A percentile compares a stretch with the other conserved stretches of the same genome.
Evolutionary conservation across 352 stramenopile species (phyloP).

Genomic region (Phytophthora multivora): DNA sequence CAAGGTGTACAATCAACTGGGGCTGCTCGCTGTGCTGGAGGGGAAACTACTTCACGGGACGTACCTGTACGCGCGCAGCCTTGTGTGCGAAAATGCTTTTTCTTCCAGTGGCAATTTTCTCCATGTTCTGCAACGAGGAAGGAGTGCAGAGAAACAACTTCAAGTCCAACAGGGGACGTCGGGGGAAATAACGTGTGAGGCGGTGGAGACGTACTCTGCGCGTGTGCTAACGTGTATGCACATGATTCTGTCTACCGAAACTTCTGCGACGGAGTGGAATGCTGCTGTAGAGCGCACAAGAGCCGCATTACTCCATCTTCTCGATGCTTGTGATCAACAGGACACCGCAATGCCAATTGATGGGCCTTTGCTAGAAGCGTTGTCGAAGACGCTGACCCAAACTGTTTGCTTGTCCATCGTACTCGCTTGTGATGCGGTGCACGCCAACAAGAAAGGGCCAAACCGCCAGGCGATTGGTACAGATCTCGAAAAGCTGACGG

Average conservation of each 20-base stretch:
- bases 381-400: conserved; percentile 30
- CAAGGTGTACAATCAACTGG: conserved; percentile 70
- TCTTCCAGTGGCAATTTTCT: conserved; percentile 41
- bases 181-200: conserved; percentile 7
- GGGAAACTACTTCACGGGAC: conserved; percentile 37
- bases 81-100: conserved; percentile 51
- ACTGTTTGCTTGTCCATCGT: conserved; percentile 40
- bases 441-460: background rate
- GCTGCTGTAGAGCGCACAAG: conserved; percentile 13
- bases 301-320: conserved; percentile 16
- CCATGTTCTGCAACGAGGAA: conserved; percentile 35
- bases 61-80: conserved; percentile 53
- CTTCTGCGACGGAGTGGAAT: conserved; percentile 6
- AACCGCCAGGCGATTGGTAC: conserved; percentile 2
- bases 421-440: conserved; percentile 31
- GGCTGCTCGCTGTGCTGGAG: conserved; percentile 45
- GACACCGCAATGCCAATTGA: conserved; percentile 14
- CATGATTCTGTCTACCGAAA: conserved; percentile 13
- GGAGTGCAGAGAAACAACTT: conserved; percentile 12
- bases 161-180: conserved; percentile 4
- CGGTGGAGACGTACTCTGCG: conserved; percentile 17
- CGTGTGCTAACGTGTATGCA: conserved; percentile 24
- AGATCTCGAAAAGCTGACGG: conserved; percentile 8
- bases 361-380: conserved; percentile 6
- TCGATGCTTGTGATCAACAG: conserved; percentile 25